Percentiles rank a stretch among this genome's conserved stretches.
These are phyloP conservation scores for Populus davidiana DNA, from an alignment of 345 rosid species.

Conservation along the genomic window DNA sequence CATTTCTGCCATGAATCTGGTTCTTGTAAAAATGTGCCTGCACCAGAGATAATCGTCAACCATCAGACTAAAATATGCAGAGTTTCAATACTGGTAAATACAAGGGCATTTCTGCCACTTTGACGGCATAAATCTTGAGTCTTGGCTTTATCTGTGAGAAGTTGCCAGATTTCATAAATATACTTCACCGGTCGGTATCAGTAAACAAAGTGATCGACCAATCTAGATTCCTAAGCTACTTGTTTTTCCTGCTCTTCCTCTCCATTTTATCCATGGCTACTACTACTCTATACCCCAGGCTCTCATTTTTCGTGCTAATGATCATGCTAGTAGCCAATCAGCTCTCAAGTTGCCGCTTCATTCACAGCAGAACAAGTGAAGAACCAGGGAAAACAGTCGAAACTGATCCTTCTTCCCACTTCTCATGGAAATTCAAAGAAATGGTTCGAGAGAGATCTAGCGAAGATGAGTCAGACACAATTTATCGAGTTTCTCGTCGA, in stretches of 20 bases:
- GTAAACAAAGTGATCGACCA: too few relatives aligned
- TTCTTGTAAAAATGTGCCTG: too few relatives aligned
- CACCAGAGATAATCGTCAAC: not conserved
- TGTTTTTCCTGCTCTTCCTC: not conserved
- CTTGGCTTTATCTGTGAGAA: not conserved
- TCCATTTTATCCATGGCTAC: conserved; percentile 16
- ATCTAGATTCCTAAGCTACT: not conserved
- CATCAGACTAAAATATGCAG: not conserved
- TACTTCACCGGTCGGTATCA: too few relatives aligned
- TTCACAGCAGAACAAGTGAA: conserved; percentile 15
- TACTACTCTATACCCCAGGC: not conserved
- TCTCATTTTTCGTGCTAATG: conserved; percentile 21
- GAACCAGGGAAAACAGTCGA: conserved; percentile 8
- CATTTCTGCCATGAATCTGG: too few relatives aligned
- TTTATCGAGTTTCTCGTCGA: not conserved
- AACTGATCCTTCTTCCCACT: conserved; percentile 11
- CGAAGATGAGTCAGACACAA: not conserved
- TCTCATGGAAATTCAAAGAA: conserved; percentile 10
- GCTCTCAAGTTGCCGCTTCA: conserved; percentile 22
- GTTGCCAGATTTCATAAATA: not conserved
- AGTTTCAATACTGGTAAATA: not conserved
- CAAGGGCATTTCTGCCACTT: not conserved
- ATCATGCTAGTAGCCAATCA: conserved; percentile 19
- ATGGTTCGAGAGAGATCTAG: conserved; percentile 1
- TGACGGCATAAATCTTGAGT: not conserved